These are phyloP conservation scores for Cladorrhinum sp. DNA, from an alignment of 2,329 filamentous ascomycete species.

Conservation along the genomic window DNA sequence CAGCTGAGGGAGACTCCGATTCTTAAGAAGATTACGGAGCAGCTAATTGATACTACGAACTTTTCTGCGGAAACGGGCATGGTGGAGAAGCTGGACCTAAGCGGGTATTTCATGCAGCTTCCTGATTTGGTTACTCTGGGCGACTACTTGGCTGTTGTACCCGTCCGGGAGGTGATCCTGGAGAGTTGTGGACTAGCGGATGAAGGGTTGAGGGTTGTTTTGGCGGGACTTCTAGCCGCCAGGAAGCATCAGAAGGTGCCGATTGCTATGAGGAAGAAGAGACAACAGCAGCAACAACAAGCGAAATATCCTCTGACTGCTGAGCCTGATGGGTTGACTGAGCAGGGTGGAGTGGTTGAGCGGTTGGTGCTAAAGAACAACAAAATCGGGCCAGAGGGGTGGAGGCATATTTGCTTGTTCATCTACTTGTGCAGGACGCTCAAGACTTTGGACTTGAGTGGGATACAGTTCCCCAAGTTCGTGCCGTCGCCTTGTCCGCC, in stretches of 20 bases:
- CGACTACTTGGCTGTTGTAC: conserved; percentile 91
- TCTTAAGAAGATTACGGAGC: conserved; percentile 85
- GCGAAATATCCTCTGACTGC: conserved; percentile 45
- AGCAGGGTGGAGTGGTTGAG: conserved; percentile 73
- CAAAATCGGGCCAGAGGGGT: conserved; percentile 81
- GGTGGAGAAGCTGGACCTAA: conserved; percentile 78
- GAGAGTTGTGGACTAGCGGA: conserved; percentile 87
- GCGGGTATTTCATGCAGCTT: conserved; percentile 77
- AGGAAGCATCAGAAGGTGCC: conserved; percentile 57
- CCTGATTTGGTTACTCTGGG: conserved; percentile 83
- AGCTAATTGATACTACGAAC: conserved; percentile 71
- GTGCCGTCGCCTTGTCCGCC: conserved; percentile 13
- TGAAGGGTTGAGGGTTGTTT: conserved; percentile 79
- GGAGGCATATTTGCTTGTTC: conserved; percentile 88
- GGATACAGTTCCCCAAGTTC: conserved; percentile 67
- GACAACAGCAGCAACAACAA: conserved; percentile 34
- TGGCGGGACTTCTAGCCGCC: conserved; percentile 80
- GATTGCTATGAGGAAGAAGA: neutral
- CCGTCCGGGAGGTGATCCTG: conserved; percentile 78
- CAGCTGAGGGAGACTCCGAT: conserved; percentile 91
- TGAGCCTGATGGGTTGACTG: conserved; percentile 38
- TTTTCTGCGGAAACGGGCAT: conserved; percentile 66
- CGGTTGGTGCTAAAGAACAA: conserved; percentile 89
- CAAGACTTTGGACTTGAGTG: conserved; percentile 81
- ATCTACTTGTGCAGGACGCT: conserved; percentile 85